Evolutionary conservation across 768 basidiomycete species (phyloP), one percentile per base, ranked within the genome.

Genomic region (Macrolepiota fuliginosa): DNA sequence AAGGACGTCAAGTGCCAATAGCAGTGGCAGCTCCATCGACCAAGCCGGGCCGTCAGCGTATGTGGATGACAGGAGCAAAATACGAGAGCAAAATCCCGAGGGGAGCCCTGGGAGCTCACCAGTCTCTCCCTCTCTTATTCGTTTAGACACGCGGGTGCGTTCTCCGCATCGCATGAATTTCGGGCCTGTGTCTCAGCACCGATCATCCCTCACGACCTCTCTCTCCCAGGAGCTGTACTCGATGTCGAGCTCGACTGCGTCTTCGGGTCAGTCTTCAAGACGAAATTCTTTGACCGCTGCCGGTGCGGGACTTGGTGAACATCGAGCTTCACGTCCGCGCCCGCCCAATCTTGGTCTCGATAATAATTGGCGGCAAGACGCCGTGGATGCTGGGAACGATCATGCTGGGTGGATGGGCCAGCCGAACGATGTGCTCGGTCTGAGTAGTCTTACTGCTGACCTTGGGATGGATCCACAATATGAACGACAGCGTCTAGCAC

Each of bases 271-370:
- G 19, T 55, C 54, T 35, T 56, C 63, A 11, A 56, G 67, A 24
- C 62, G 65, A 3, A 57, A 65, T 56, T 69, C 66, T 9, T 36
- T 70, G 10, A 68, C 70, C 27, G 40, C 37, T 17, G 7, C 15
- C 24, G 39, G 39, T 19, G n/a, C 53, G 24, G 59, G 59, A 9
- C 39, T 71, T 25, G 68, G 68, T n/a, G 68, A 68, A 37, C 65
- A 68, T 49, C 64, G 70, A 15, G 49, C 65, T 12, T 67, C 66
- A 10, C 66, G 74, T 25, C 70, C 73, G 17, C 72, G 72, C 0
- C 73, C 72, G 0, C 70, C 74, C 1, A 69, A 71, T 36, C 64
- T 75, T n/a, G 69, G 72, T 3, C 63, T 76, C 19, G 69, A 73
- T 10, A 61, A 63, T 2, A 54, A 70, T 6, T 61, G 59, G 52